Conservation (phyloP, 345 rosid species). For the Pugionium dolabratum region DNA sequence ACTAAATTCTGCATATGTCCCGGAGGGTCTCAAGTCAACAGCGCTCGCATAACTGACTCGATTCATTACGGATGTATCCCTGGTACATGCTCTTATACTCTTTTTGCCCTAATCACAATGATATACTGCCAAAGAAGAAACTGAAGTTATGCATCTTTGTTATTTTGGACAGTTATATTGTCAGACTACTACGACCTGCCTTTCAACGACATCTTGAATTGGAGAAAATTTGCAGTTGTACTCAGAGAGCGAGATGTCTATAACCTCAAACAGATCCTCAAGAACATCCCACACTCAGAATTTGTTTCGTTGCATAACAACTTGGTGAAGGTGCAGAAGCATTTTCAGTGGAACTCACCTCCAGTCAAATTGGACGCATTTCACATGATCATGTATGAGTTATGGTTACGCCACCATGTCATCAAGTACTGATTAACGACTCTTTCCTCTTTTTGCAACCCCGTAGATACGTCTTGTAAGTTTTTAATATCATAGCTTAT, state of each 20-base stretch:
- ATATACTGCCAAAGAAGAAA: not conserved
- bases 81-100: slow-evolving; percentile 49
- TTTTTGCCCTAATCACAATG: not conserved
- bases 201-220: slow-evolving; percentile 79
- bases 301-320: slow-evolving; percentile 70
- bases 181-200: slow-evolving; percentile 90
- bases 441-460: slow-evolving; percentile 1
- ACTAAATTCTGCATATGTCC: slow-evolving; percentile 97
- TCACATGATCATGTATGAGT: slow-evolving; percentile 94
- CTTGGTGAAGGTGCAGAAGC: slow-evolving; percentile 89
- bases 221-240: slow-evolving; percentile 75
- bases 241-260: slow-evolving; percentile 74
- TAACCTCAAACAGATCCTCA: slow-evolving; percentile 72
- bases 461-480: slow-evolving; percentile 40
- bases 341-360: slow-evolving; percentile 93
- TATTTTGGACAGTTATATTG: slow-evolving; percentile 66
- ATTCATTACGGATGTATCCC: slow-evolving; percentile 98
- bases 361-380: slow-evolving; percentile 76
- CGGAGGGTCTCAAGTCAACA: slow-evolving; percentile 97
- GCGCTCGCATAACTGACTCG: slow-evolving; percentile 95
- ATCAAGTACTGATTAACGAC: slow-evolving; percentile 60
- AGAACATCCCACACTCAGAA: slow-evolving; percentile 65
- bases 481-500: slow-evolving; percentile 30
- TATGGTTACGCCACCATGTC: slow-evolving; percentile 91
- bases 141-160: slow-evolving; percentile 3